A percentile compares a stretch with the other conserved stretches of the same genome.
Evolutionary conservation across 208 protist species (phyloP).

Genomic region (Crithidia brevicula): DNA sequence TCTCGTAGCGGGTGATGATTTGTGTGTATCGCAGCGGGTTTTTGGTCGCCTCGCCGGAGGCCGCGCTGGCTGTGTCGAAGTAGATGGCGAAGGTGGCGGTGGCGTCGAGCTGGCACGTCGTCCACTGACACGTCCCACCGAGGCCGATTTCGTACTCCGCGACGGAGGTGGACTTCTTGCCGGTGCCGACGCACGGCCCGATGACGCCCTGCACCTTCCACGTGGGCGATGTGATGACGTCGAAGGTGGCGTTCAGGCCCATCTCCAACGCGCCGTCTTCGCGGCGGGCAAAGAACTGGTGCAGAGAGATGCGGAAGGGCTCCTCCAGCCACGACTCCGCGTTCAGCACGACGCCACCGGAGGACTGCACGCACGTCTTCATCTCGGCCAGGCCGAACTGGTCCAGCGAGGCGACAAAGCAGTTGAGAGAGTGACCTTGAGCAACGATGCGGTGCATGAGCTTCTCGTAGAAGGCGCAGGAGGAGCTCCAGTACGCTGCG

Average conservation of each 20-base stretch:
- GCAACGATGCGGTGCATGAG: conserved; percentile 94
- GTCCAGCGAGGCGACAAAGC: conserved; percentile 97
- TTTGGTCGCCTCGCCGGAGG: conserved; percentile 32
- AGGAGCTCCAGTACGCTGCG: conserved; percentile 75
- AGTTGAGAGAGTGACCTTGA: conserved; percentile 96
- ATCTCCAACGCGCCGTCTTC: conserved; percentile 83
- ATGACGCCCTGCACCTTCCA: conserved; percentile 97
- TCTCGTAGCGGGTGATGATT: conserved; percentile 97
- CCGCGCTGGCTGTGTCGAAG: conserved; percentile 94
- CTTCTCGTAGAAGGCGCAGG: conserved; percentile 93
- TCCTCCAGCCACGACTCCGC: conserved; percentile 97
- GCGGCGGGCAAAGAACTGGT: conserved; percentile 87
- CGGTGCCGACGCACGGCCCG: conserved; percentile 91
- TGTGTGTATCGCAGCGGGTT: conserved; percentile 84
- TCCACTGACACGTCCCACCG: conserved; percentile 98
- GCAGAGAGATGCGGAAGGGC: conserved; percentile 95
- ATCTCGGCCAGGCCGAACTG: conserved; percentile 98
- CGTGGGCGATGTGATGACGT: conserved; percentile 95
- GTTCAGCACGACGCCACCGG: conserved; percentile 96
- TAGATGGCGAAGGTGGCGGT: conserved; percentile 96
- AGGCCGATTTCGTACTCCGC: conserved; percentile 94
- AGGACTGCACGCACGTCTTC: conserved; percentile 92
- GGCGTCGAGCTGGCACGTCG: conserved; percentile 93
- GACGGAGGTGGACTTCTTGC: conserved; percentile 91
- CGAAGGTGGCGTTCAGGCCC: conserved; percentile 96